Evolutionary conservation across 768 basidiomycete genomes (phyloP).

Genomic region (Boletales sp.): DNA sequence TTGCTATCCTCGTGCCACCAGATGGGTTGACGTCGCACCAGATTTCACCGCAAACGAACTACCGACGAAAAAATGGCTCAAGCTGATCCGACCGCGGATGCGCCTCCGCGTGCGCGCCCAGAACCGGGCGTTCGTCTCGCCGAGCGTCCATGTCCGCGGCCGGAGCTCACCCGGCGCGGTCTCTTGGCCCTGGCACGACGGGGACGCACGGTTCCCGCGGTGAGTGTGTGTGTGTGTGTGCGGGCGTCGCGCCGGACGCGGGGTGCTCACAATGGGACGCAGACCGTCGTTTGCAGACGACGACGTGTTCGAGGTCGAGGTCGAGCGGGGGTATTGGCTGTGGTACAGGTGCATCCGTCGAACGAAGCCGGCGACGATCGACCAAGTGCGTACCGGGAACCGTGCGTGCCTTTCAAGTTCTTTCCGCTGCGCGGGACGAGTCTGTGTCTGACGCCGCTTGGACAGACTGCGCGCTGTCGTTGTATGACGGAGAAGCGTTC

Average conservation of each 20-base stretch:
- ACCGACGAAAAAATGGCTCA: constrained; percentile 18
- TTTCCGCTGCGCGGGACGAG: too few species aligned
- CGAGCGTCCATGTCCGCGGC: constrained; percentile 7
- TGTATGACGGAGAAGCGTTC: constrained; percentile 13
- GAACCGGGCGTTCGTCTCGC: constrained; percentile 14
- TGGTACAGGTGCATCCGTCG: constrained; percentile 25
- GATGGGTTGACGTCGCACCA: background rate
- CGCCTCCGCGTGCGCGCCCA: constrained; percentile 17
- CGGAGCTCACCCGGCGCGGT: constrained; percentile 1
- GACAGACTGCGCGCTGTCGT: constrained; percentile 22
- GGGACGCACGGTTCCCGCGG: constrained; percentile 9
- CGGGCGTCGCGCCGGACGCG: too few species aligned
- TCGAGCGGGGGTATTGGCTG: constrained; percentile 18
- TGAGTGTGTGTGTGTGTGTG: constrained; percentile 2
- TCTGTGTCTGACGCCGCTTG: background rate
- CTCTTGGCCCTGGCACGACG: constrained; percentile 15
- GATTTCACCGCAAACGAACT: constrained; percentile 24
- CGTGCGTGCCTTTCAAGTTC: constrained; percentile 11
- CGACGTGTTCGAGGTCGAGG: constrained; percentile 16
- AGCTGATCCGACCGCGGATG: constrained; percentile 17
- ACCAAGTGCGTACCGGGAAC: constrained; percentile 21
- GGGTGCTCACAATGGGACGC: too few species aligned
- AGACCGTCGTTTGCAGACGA: constrained; percentile 17
- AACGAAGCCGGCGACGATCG: constrained; percentile 15
- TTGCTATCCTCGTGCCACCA: too few species aligned